phyloP scores from a whole-genome alignment of 768 basidiomycete species.

The Hericium coralloides region DNA sequence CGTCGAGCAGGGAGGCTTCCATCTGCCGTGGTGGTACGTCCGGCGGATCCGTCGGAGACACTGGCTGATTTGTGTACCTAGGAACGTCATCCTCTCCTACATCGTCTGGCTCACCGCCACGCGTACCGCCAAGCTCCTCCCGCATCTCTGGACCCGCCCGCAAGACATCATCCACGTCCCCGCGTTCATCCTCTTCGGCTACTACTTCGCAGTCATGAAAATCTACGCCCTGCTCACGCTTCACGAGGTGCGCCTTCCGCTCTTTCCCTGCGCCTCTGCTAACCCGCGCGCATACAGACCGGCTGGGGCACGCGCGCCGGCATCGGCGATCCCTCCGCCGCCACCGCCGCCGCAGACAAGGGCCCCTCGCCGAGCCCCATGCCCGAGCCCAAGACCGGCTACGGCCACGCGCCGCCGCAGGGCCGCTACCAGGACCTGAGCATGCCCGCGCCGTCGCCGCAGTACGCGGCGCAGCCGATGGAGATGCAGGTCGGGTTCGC shows the following conservation, averaged over 20 bases:
- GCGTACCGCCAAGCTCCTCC: constrained; percentile 65
- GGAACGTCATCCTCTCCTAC: constrained; percentile 65
- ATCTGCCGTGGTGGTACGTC: constrained; percentile 74
- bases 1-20: constrained; percentile 60
- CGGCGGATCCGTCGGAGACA: neutral
- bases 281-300: constrained; percentile 45
- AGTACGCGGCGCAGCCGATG: constrained; percentile 16
- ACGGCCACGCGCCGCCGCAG: constrained; percentile 3
- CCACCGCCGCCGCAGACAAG: constrained; percentile 57
- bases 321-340: constrained; percentile 75
- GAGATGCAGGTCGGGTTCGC: constrained; percentile 25
- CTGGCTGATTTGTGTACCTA: constrained; percentile 17
- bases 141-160: constrained; percentile 51
- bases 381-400: constrained; percentile 12
- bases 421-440: constrained; percentile 9
- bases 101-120: constrained; percentile 62
- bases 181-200: constrained; percentile 74
- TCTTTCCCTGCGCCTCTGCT: neutral
- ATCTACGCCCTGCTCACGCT: constrained; percentile 83
- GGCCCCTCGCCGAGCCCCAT: constrained; percentile 22
- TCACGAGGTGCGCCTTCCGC: constrained; percentile 56
- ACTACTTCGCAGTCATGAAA: constrained; percentile 95
- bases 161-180: constrained; percentile 51
- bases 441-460: constrained; percentile 11
- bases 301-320: constrained; percentile 96